Conservation (phyloP, 768 basidiomycete genomes). For the Agaricus sinodeliciosus region DNA sequence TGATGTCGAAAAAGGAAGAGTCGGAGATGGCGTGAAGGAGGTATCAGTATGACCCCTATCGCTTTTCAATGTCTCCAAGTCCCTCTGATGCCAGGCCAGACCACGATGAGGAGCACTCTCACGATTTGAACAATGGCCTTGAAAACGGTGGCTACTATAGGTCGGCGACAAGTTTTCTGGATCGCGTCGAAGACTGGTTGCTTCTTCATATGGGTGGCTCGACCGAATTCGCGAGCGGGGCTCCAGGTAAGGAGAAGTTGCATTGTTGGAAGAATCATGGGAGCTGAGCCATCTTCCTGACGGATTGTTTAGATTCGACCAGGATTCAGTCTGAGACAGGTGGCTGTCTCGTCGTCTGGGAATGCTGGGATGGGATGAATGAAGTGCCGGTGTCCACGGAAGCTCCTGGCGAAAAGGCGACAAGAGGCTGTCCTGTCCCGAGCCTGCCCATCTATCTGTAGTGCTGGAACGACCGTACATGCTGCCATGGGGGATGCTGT, state of each 20-base stretch:
- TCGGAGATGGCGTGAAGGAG: slow-evolving; percentile 30
- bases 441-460: slow-evolving; percentile 11
- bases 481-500: slow-evolving; percentile 3
- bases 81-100: slow-evolving; percentile 31
- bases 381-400: slow-evolving; percentile 4
- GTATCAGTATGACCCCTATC: slow-evolving; percentile 19
- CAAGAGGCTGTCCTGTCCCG: slow-evolving; percentile 7
- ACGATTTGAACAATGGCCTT: slow-evolving; percentile 20
- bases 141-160: slow-evolving; percentile 20
- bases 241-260: slow-evolving; percentile 21
- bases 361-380: slow-evolving; percentile 8
- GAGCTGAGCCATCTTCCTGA: slow-evolving; percentile 7
- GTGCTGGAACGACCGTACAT: slow-evolving; percentile 14
- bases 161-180: slow-evolving; percentile 18
- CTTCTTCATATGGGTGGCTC: slow-evolving; percentile 30
- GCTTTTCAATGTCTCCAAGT: slow-evolving; percentile 16
- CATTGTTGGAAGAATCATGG: slow-evolving; percentile 4
- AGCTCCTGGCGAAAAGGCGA: slow-evolving; percentile 6
- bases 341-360: slow-evolving; percentile 1
- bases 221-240: slow-evolving; percentile 29
- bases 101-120: slow-evolving; percentile 18
- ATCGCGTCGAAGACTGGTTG: slow-evolving; percentile 23
- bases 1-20: slow-evolving; percentile 29
- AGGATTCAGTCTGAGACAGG: slow-evolving; percentile 4
- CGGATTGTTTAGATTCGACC: not conserved